phyloP scores from a whole-genome alignment of 441 rosid species.

The Biscutella laevigata region DNA sequence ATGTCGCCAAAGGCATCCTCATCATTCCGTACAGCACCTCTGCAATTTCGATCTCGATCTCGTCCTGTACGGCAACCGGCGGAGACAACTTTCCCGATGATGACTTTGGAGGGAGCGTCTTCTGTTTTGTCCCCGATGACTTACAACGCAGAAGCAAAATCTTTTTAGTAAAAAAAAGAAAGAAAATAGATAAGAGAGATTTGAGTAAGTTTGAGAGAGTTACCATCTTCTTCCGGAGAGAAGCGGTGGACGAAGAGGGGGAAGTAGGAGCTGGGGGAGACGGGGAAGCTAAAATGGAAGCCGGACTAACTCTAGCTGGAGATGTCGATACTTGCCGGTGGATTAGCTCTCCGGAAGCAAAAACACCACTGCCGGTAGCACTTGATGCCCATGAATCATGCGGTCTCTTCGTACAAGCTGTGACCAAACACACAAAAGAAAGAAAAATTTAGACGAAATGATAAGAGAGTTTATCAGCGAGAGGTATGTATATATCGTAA shows the following conservation, averaged over 20 bases:
- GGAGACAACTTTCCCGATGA: no score
- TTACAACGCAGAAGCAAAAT: no score
- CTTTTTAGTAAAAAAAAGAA: no score
- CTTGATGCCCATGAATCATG: slow-evolving; percentile 70
- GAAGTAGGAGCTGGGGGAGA: slow-evolving; percentile 38
- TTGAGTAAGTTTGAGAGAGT: no score
- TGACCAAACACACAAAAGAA: background rate
- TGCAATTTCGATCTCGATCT: slow-evolving; percentile 69
- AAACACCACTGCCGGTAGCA: slow-evolving; percentile 30
- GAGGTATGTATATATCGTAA: no score
- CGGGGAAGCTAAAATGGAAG: slow-evolving; percentile 30
- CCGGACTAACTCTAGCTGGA: no score
- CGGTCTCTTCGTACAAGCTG: slow-evolving; percentile 70
- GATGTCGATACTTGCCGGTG: slow-evolving; percentile 60
- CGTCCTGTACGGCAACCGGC: slow-evolving; percentile 25
- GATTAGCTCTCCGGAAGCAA: slow-evolving; percentile 37
- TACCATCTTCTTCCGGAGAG: slow-evolving; percentile 70
- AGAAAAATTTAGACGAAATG: no score
- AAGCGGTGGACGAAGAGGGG: slow-evolving; percentile 41
- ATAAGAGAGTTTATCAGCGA: no score
- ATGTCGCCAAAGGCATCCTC: slow-evolving; percentile 66
- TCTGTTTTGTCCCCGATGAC: slow-evolving; percentile 48
- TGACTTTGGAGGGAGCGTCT: slow-evolving; percentile 59
- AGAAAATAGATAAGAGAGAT: no score
- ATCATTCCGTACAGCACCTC: slow-evolving; percentile 71